A percentile compares a stretch with the other conserved stretches of the same genome.
These are phyloP conservation scores for Grifola frondosa DNA, from an alignment of 1,284 basidiomycete species.

Conservation along the genomic window DNA sequence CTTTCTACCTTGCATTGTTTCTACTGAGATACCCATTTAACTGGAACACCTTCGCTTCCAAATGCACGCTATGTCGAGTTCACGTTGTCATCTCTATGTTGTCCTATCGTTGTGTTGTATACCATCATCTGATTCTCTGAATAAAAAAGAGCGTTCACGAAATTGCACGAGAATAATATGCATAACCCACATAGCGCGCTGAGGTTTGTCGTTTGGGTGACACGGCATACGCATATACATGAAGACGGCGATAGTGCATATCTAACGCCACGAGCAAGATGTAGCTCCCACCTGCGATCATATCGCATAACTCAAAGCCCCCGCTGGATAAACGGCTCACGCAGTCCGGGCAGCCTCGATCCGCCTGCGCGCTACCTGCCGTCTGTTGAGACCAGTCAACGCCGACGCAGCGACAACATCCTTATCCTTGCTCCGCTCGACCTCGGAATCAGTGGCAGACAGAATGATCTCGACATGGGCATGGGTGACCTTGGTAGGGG, in stretches of 20 bases:
- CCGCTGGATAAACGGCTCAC: conserved; percentile 4
- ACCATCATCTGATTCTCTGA: too few relatives aligned
- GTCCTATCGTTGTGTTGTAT: too few relatives aligned
- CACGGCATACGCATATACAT: conserved; percentile 35
- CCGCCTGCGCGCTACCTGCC: conserved; percentile 79
- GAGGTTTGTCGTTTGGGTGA: conserved; percentile 23
- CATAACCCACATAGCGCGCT: conserved; percentile 22
- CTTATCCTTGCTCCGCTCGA: conserved; percentile 89
- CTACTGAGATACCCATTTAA: too few relatives aligned
- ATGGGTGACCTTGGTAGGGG: conserved; percentile 89
- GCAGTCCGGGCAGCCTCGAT: conserved; percentile 70
- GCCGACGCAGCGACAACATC: conserved; percentile 48
- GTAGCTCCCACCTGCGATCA: conserved; percentile 17
- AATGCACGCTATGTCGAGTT: too few relatives aligned
- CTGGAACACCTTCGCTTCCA: too few relatives aligned
- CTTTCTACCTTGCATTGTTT: too few relatives aligned
- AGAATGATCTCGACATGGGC: conserved; percentile 97
- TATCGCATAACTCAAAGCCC: conserved; percentile 6
- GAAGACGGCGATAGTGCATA: conserved; percentile 22
- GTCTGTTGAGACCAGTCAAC: conserved; percentile 70
- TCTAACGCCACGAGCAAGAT: conserved; percentile 18
- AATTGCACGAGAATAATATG: too few relatives aligned
- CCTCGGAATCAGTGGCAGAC: conserved; percentile 73
- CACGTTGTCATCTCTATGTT: too few relatives aligned
- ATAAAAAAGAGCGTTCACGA: too few relatives aligned